Evolutionary conservation across 2,329 filamentous ascomycete species (phyloP), one percentile per base, ranked within the genome.

Genomic region (Phialocephala subalpina): DNA sequence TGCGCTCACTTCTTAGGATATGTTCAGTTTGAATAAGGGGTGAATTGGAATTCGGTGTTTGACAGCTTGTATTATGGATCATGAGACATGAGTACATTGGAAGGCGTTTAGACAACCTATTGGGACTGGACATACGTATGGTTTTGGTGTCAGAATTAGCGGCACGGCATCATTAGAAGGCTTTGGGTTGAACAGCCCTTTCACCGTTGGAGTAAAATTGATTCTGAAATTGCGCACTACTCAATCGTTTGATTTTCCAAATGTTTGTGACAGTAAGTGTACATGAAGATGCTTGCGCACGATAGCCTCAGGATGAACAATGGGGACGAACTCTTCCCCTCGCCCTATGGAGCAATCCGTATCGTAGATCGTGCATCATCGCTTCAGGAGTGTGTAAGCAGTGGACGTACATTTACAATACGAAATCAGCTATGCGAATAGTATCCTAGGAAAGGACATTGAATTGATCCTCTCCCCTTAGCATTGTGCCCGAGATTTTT

Each of bases 1-100:
- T 79, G 93, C 94, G 42, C 82, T 97, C 69, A 94, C 93, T n/a
- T 88, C 91, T 49, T 81, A 69, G 60, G 2, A n/a, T 52, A 27
- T 20, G 35, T 22, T 9, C 14, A 33, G 29, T 20, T 29, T 25
- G 38, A 49, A 35, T 35, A 25, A 33, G 38, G 4, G 9, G n/a
- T 29, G 20, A n/a, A 60, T 14, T 14, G 35, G 36, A 45, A 42
- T 42, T 61, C n/a, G 38, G 64, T 52, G 64, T 40, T 25, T 42
- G 52, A 61, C 22, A 33, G 49, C 22, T 18, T 53, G 49, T 52
- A 53, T 47, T 38, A 42, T 56, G 52, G 35, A 40, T 57, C 14
- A 35, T 12, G 29, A 57, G n/a, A 22, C 29, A 57, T 57, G 49
- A 53, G 22, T 38, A 57, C 55, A 38, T 57, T 57, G 55, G 29